Percentiles rank a stretch among this genome's conserved stretches.
phyloP scores from a whole-genome alignment of 2,329 filamentous ascomycete species.

The Bipolaris gigantea region DNA sequence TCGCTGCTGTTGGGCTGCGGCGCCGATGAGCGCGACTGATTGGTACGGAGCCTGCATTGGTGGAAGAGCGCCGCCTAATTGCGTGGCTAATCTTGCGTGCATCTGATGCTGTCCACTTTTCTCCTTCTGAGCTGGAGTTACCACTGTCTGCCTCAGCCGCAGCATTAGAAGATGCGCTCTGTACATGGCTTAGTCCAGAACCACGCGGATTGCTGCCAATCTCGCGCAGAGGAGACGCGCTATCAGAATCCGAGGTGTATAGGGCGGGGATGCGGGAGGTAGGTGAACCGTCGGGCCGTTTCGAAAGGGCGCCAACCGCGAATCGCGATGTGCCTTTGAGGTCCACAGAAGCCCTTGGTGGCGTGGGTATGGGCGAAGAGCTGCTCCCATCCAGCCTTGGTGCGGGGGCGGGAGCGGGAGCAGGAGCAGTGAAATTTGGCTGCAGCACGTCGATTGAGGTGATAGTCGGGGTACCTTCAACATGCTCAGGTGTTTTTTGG shows the following conservation, averaged over 20 bases:
- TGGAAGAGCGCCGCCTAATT: slow-evolving; percentile 57
- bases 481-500: slow-evolving; percentile 81
- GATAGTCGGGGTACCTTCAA: slow-evolving; percentile 59
- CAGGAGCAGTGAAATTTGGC: slow-evolving; percentile 53
- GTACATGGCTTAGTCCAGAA: slow-evolving; percentile 59
- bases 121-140: slow-evolving; percentile 52
- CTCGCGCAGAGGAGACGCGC: slow-evolving; percentile 51
- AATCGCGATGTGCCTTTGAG: slow-evolving; percentile 71
- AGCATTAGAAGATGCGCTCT: slow-evolving; percentile 37
- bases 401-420: slow-evolving; percentile 33
- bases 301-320: slow-evolving; percentile 82
- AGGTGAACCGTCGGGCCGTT: slow-evolving; percentile 65
- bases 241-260: slow-evolving; percentile 61
- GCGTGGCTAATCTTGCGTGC: slow-evolving; percentile 59
- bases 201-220: slow-evolving; percentile 49
- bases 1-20: slow-evolving; percentile 56
- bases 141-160: slow-evolving; percentile 36
- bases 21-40: slow-evolving; percentile 53
- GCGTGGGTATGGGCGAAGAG: slow-evolving; percentile 61
- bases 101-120: slow-evolving; percentile 55
- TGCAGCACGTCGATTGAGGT: slow-evolving; percentile 57
- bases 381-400: slow-evolving; percentile 41
- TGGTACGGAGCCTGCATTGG: slow-evolving; percentile 46
- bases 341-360: slow-evolving; percentile 62
- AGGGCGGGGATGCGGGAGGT: slow-evolving; percentile 59